phyloP scores from a whole-genome alignment of 331 rosid genomes.

The Quercus tomentella region DNA sequence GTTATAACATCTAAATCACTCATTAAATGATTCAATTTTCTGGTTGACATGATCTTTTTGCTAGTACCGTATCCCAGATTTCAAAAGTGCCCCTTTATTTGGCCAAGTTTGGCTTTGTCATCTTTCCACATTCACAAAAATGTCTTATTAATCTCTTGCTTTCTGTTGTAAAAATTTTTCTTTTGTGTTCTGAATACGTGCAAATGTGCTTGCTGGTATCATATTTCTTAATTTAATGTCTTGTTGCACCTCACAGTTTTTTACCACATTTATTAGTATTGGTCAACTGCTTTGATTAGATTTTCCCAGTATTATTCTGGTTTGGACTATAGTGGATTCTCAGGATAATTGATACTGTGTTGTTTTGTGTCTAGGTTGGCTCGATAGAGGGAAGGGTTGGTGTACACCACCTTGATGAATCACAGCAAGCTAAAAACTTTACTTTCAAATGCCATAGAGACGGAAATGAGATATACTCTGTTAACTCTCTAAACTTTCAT shows the following conservation, averaged over 20 bases:
- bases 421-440: slow-evolving; percentile 71
- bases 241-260: not conserved
- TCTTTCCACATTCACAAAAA: too few species aligned
- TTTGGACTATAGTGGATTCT: slow-evolving; percentile 4
- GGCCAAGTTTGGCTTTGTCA: too few species aligned
- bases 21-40: too few species aligned
- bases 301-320: not conserved
- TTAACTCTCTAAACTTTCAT: slow-evolving; percentile 82
- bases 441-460: slow-evolving; percentile 92
- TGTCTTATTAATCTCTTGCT: too few species aligned
- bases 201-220: not conserved
- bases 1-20: too few species aligned
- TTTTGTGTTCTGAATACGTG: not conserved
- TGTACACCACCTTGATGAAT: slow-evolving; percentile 90
- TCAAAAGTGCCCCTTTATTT: too few species aligned
- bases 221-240: not conserved
- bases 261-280: not conserved
- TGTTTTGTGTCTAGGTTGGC: slow-evolving; percentile 58
- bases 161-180: too few species aligned
- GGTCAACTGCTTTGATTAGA: slow-evolving; percentile 12
- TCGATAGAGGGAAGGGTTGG: slow-evolving; percentile 99
- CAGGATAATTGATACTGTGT: slow-evolving; percentile 10
- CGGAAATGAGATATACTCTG: slow-evolving; percentile 71
- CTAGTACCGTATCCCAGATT: too few species aligned
- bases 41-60: too few species aligned